Evolutionary conservation across 2,329 filamentous ascomycete genomes (phyloP).

Genomic region (Ophioceras dolichostomum): DNA sequence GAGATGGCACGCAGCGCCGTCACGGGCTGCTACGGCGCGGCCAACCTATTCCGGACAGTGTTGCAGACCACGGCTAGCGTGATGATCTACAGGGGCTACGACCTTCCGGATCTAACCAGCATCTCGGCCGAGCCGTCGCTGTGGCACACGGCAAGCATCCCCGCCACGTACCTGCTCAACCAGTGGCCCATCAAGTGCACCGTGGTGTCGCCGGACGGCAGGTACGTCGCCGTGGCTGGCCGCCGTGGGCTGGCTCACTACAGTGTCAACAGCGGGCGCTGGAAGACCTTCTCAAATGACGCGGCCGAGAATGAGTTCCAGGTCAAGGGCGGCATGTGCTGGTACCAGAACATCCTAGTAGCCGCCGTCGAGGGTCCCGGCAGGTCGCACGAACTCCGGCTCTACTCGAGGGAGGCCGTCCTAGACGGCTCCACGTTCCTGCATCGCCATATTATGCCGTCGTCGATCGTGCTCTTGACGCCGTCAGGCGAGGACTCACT

Average conservation of each 20-base stretch:
- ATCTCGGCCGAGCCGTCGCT: constrained; percentile 85
- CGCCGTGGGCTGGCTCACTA: constrained; percentile 88
- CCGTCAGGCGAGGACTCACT: constrained; percentile 88
- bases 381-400: constrained; percentile 65
- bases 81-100: constrained; percentile 88
- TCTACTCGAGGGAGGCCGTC: constrained; percentile 78
- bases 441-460: constrained; percentile 64
- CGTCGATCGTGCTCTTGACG: constrained; percentile 81
- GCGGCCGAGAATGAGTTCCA: constrained; percentile 81
- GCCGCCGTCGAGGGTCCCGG: constrained; percentile 81
- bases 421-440: constrained; percentile 63
- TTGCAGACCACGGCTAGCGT: constrained; percentile 80
- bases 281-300: constrained; percentile 84
- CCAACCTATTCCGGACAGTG: constrained; percentile 81
- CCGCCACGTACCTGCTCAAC: constrained; percentile 69
- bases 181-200: constrained; percentile 89
- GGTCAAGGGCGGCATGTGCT: constrained; percentile 93
- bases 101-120: constrained; percentile 78
- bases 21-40: constrained; percentile 79
- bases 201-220: constrained; percentile 80
- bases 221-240: constrained; percentile 94
- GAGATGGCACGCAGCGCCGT: constrained; percentile 94
- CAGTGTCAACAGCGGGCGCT: constrained; percentile 83
- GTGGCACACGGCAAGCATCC: constrained; percentile 91
- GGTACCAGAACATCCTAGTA: constrained; percentile 92